These are phyloP conservation scores for Westerdykella aurantiaca DNA, from an alignment of 2,329 filamentous ascomycete genomes.

Conservation along the genomic window DNA sequence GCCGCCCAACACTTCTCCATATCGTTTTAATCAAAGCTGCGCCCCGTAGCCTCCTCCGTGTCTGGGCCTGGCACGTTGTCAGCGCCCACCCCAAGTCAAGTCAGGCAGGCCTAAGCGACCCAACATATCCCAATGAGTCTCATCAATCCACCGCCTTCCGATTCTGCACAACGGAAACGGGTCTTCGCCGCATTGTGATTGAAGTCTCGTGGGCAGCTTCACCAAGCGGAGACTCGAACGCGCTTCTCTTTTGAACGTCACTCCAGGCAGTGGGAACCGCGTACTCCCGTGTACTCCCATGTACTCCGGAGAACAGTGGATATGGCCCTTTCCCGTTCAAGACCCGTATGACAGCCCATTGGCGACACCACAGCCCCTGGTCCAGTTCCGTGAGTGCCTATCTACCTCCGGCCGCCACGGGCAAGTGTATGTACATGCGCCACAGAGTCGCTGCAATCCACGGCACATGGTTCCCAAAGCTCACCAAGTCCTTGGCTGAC, in stretches of 20 bases:
- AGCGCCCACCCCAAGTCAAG: conserved; percentile 10
- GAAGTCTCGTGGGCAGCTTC: no score
- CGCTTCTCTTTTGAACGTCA: no score
- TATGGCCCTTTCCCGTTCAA: no score
- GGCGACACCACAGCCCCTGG: not conserved
- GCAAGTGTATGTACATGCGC: conserved; percentile 2
- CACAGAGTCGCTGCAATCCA: conserved; percentile 8
- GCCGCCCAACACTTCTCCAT: conserved; percentile 20
- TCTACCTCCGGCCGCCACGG: not conserved
- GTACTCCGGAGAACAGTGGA: no score
- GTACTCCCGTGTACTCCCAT: no score
- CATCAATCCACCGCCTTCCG: no score
- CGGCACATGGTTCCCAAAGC: conserved; percentile 8
- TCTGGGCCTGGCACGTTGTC: conserved; percentile 12
- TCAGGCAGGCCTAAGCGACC: conserved; percentile 6
- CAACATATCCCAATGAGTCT: not conserved
- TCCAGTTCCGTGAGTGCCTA: no score
- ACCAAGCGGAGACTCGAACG: no score
- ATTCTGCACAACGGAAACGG: no score
- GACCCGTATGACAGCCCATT: not conserved
- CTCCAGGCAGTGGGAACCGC: no score
- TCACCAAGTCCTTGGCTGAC: conserved; percentile 9
- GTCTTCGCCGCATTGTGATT: no score
- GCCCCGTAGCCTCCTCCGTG: conserved; percentile 7
- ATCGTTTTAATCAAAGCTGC: conserved; percentile 23